Evolutionary conservation across 164 flowering plant species (phyloP), one percentile per base, ranked within the genome.

Genomic region (Warburgia ugandensis): DNA sequence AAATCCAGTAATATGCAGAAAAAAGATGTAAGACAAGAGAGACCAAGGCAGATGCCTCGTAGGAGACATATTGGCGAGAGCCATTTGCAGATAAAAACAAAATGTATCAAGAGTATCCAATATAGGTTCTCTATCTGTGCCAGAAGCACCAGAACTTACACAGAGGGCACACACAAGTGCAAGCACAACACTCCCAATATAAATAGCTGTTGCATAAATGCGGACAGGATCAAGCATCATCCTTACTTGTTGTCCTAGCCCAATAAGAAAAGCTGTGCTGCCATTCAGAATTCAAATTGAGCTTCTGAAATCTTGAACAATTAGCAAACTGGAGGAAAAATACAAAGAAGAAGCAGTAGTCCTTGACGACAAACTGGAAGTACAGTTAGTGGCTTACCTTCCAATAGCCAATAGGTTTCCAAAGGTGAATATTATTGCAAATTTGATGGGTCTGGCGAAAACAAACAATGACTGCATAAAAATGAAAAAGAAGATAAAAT

Each of bases 211-310:
- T 32, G 96, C 94, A 73, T 66, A 76, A 21, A 82, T 6, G n/a
- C 94, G 90, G 29, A 63, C 77, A 39, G 88, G 65, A 65, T 88
- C 94, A 77, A 88, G 57, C 96, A 88, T 88, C 96, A 85, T 84
- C 42, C 73, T 55, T 48, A 75, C 5, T 61, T 88, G 96, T 52
- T 73, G 79, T 36, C 14, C 65, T 31, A 77, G 75, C 54, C 96
- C 96, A 58, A 80, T 69, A 59, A 87, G 78, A 56, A 87, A 80
- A 45, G 80, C 83, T 76, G 96, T 87, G 76, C 96, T 87, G 96
- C 70, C 73, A 76, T 50, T 74, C 20, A 45, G 44, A 60, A 53
- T 11, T 28, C 35, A 69, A 47, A 14, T 42, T 55, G 41, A 33
- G 58, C 61, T 44, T 32, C 25, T 26, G 53, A 26, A 53, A 10